Evolutionary conservation across 2,329 filamentous ascomycete genomes (phyloP).

Genomic region (Fusarium xyrophilum): DNA sequence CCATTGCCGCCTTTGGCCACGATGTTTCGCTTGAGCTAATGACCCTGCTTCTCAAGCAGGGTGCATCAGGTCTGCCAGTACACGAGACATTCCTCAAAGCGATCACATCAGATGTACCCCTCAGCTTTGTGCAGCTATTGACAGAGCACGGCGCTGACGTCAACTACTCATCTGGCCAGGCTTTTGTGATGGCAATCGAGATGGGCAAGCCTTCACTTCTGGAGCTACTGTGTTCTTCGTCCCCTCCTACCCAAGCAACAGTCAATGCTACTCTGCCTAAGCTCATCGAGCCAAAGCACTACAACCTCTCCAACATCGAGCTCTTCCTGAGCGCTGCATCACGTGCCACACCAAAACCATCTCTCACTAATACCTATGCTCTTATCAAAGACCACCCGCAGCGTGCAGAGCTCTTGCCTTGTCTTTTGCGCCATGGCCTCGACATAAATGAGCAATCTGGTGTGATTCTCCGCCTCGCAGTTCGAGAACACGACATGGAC

Average conservation of each 20-base stretch:
- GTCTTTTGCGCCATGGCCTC: background rate
- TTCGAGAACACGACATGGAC: background rate
- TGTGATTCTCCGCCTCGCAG: background rate
- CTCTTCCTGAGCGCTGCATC: background rate
- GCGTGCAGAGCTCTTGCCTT: background rate
- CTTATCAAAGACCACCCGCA: background rate
- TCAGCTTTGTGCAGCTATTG: background rate
- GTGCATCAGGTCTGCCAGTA: background rate
- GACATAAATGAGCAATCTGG: background rate
- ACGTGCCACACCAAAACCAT: background rate
- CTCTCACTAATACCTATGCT: background rate
- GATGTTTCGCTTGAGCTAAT: background rate
- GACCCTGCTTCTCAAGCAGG: constrained; percentile 1
- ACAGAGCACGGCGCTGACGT: background rate
- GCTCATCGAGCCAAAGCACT: background rate
- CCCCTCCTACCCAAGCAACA: background rate
- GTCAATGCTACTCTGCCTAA: background rate
- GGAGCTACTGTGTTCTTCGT: background rate
- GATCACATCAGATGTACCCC: background rate
- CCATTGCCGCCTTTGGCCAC: background rate
- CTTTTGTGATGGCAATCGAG: background rate
- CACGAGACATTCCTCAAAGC: background rate
- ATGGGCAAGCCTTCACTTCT: background rate
- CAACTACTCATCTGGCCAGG: background rate
- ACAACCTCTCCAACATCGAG: background rate